Percentiles rank a stretch among this genome's conserved stretches.
phyloP scores from a whole-genome alignment of 2,329 filamentous ascomycete genomes.

The Geoglossum cookeanum region DNA sequence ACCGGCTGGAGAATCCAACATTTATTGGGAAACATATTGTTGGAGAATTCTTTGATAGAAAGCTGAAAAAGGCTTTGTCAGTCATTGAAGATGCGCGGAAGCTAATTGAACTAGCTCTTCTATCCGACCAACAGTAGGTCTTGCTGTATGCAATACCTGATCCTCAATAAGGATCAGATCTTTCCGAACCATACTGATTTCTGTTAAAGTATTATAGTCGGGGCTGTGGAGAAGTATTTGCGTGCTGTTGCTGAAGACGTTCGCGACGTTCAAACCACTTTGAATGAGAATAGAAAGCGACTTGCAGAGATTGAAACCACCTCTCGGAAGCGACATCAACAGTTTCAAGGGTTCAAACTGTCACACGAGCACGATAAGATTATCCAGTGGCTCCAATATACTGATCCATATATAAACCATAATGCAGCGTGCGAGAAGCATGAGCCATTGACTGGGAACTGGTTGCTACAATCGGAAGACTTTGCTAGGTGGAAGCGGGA shows the following conservation, averaged over 20 bases:
- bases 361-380: conserved; percentile 2
- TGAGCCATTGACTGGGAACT: conserved; percentile 10
- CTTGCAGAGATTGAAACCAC: not conserved
- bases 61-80: not conserved
- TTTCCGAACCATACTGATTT: not conserved
- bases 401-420: conserved; percentile 12
- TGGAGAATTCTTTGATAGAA: not conserved
- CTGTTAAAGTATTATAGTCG: not conserved
- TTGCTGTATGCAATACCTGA: not conserved
- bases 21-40: not conserved
- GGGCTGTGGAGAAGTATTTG: not conserved
- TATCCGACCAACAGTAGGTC: not conserved
- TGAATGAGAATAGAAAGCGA: not conserved
- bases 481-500: conserved; percentile 7
- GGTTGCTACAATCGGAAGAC: conserved; percentile 6
- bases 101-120: not conserved
- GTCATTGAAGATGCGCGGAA: not conserved
- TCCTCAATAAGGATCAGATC: not conserved
- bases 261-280: not conserved
- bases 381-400: conserved; percentile 11
- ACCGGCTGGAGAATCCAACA: not conserved
- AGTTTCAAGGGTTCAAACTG: too few relatives aligned
- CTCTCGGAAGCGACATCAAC: not conserved
- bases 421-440: conserved; percentile 8
- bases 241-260: not conserved